These are phyloP conservation scores for Solanum corneliomulleri DNA, from an alignment of 257 asterid species.

Conservation along the genomic window DNA sequence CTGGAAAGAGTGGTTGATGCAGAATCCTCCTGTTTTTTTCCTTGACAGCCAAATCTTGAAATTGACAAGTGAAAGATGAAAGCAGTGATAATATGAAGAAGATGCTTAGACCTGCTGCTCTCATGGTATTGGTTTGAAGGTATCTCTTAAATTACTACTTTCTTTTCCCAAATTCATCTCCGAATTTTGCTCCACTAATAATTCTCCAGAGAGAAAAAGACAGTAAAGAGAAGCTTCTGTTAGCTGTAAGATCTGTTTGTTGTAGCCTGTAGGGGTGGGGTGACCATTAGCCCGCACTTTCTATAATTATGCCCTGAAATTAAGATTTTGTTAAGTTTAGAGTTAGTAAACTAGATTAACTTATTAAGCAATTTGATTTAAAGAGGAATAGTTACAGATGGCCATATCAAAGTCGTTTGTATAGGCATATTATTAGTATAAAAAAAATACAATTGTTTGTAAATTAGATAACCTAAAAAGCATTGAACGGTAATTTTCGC, in stretches of 20 bases:
- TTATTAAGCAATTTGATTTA: not conserved
- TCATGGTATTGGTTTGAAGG: conserved; percentile 1
- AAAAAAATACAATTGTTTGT: not conserved
- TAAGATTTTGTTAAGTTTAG: not conserved
- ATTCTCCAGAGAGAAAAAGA: conserved; percentile 1
- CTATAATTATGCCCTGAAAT: not conserved
- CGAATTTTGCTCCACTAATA: not conserved
- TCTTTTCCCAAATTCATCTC: conserved; percentile 2
- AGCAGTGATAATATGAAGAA: conserved; percentile 19
- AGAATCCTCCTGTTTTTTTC: conserved; percentile 52
- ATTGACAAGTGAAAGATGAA: conserved; percentile 1
- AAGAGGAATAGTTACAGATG: not conserved
- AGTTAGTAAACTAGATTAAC: not conserved
- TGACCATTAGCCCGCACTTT: conserved; percentile 34
- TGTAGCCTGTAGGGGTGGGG: conserved; percentile 7
- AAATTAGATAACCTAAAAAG: too few species aligned
- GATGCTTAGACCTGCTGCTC: conserved; percentile 27
- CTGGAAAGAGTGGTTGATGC: conserved; percentile 75
- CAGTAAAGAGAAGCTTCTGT: conserved; percentile 53
- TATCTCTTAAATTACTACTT: not conserved
- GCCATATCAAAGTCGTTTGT: too few species aligned
- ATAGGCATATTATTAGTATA: too few species aligned
- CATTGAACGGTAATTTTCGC: not conserved
- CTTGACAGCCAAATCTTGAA: conserved; percentile 12
- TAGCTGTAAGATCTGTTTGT: conserved; percentile 56